Conservation (phyloP, 805 yeast genomes). For the Nadsonia fulvescens region DNA sequence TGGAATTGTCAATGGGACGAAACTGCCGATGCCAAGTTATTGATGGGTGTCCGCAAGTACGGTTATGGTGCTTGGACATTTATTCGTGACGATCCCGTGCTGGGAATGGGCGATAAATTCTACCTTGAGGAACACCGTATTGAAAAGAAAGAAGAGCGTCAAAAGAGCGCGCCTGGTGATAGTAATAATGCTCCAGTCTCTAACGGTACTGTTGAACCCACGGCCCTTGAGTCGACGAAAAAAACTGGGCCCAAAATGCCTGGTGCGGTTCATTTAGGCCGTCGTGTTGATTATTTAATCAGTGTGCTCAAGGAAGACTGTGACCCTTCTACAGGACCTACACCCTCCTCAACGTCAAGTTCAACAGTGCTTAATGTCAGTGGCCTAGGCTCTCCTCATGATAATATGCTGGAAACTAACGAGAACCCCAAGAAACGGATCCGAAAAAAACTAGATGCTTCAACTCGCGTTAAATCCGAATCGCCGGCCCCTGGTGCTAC, state of each 20-base stretch:
- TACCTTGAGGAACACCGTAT: constrained; percentile 37
- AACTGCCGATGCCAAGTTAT: constrained; percentile 69
- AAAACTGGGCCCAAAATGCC: constrained; percentile 52
- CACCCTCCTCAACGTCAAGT: too few species aligned
- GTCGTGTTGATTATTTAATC: constrained; percentile 80
- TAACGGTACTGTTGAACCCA: background rate
- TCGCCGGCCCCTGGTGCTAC: too few species aligned
- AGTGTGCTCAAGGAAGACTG: constrained; percentile 48
- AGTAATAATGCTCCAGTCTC: background rate
- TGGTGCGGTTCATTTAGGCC: constrained; percentile 76
- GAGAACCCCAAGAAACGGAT: too few species aligned
- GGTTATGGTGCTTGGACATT: constrained; percentile 94
- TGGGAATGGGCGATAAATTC: constrained; percentile 71
- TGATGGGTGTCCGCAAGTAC: constrained; percentile 76
- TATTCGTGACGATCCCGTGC: constrained; percentile 86
- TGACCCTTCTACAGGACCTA: too few species aligned
- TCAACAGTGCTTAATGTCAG: too few species aligned
- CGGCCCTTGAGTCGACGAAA: constrained; percentile 15
- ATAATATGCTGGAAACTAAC: too few species aligned
- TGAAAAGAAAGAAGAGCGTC: constrained; percentile 21
- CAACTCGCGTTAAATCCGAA: too few species aligned
- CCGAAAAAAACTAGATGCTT: too few species aligned
- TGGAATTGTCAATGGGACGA: constrained; percentile 84
- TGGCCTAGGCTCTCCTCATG: too few species aligned
- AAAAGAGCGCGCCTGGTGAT: constrained; percentile 5